Evolutionary conservation across 2,329 filamentous ascomycete genomes (phyloP).

Genomic region (Xylaria arbuscula): DNA sequence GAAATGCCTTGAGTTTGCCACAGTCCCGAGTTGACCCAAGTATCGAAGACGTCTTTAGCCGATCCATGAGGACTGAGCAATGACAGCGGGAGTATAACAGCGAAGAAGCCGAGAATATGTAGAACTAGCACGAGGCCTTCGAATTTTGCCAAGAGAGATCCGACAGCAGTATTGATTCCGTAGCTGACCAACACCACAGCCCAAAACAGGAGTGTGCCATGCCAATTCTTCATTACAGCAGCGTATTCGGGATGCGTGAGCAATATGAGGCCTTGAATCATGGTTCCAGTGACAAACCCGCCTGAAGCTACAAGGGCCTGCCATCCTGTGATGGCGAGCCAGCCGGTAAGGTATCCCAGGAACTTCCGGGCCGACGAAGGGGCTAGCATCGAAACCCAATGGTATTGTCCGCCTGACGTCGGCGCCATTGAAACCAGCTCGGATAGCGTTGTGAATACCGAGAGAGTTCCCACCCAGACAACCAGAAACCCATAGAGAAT

Average conservation of each 20-base stretch:
- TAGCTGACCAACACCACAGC: conserved; percentile 57
- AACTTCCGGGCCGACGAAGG: conserved; percentile 38
- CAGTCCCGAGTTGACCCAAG: conserved; percentile 42
- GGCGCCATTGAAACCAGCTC: conserved; percentile 58
- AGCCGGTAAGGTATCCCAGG: conserved; percentile 42
- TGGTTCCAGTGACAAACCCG: conserved; percentile 36
- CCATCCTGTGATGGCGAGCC: conserved; percentile 42
- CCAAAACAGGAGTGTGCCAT: conserved; percentile 44
- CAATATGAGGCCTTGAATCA: conserved; percentile 41
- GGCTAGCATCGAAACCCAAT: conserved; percentile 46
- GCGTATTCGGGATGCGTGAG: conserved; percentile 41
- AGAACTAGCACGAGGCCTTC: conserved; percentile 56
- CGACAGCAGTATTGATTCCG: conserved; percentile 51
- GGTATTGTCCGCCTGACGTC: conserved; percentile 42
- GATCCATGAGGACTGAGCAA: conserved; percentile 46
- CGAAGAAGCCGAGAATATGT: conserved; percentile 60
- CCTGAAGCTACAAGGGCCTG: conserved; percentile 38
- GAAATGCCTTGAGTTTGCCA: conserved; percentile 44
- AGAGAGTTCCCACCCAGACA: conserved; percentile 61
- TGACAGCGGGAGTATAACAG: conserved; percentile 53
- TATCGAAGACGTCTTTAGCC: conserved; percentile 47
- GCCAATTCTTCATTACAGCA: conserved; percentile 38
- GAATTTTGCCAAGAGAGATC: conserved; percentile 51
- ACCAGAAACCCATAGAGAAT: conserved; percentile 64
- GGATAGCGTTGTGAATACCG: conserved; percentile 57